Percentiles rank a stretch among this genome's conserved stretches.
Conservation (phyloP, 192 early-diverging fungal species). For the Gamsiella multidivaricata region DNA sequence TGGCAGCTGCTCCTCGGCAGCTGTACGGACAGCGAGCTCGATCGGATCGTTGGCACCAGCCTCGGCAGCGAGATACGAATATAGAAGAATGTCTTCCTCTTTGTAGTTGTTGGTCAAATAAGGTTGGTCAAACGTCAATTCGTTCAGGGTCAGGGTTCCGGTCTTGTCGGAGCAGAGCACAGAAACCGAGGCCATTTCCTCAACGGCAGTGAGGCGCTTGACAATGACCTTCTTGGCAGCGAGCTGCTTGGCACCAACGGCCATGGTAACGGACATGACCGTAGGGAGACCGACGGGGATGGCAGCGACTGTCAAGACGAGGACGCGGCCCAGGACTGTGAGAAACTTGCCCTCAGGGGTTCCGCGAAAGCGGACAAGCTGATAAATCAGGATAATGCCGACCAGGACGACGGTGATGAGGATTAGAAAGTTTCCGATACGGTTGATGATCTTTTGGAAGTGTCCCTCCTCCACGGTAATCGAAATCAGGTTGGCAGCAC, state of each 20-base stretch:
- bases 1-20: constrained; percentile 78
- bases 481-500: constrained; percentile 91
- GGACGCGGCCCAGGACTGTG: constrained; percentile 67
- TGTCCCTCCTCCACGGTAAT: constrained; percentile 93
- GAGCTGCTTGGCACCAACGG: constrained; percentile 91
- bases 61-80: constrained; percentile 87
- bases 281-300: constrained; percentile 96
- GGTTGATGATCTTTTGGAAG: constrained; percentile 95
- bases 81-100: constrained; percentile 84
- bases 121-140: constrained; percentile 93
- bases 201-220: constrained; percentile 94
- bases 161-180: constrained; percentile 91
- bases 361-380: constrained; percentile 63
- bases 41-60: constrained; percentile 93
- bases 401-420: constrained; percentile 81
- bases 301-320: constrained; percentile 87
- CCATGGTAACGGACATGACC: constrained; percentile 97
- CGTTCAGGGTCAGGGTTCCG: constrained; percentile 94
- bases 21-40: constrained; percentile 86
- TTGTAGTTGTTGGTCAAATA: constrained; percentile 73
- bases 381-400: constrained; percentile 80
- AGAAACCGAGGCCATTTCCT: constrained; percentile 93
- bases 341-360: constrained; percentile 37
- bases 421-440: constrained; percentile 94
- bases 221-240: constrained; percentile 95